phyloP scores from a whole-genome alignment of 352 stramenopile genomes.

The Thraustochytrium striatum region DNA sequence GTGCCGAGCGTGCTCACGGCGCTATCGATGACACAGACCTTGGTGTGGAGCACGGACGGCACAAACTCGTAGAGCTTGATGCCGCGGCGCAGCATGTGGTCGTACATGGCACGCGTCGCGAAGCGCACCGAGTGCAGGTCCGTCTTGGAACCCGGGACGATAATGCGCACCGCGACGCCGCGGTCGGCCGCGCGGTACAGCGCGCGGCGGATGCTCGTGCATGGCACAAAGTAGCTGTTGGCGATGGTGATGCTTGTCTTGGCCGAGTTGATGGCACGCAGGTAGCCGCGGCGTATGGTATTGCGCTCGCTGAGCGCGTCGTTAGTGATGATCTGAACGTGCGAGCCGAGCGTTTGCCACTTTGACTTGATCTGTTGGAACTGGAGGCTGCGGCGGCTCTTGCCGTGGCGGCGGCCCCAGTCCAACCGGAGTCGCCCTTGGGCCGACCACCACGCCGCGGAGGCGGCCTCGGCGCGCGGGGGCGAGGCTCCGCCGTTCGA shows the following conservation, averaged over 20 bases:
- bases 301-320: constrained; percentile 42
- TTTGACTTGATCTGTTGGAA: constrained; percentile 26
- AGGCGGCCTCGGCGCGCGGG: background rate
- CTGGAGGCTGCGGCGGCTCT: background rate
- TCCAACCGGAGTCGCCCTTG: constrained; percentile 19
- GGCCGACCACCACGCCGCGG: constrained; percentile 40
- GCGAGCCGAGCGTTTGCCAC: constrained; percentile 30
- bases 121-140: constrained; percentile 35
- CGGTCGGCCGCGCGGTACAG: constrained; percentile 36
- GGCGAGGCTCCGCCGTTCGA: background rate
- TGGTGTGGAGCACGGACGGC: constrained; percentile 40
- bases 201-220: constrained; percentile 31
- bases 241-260: constrained; percentile 34
- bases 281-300: constrained; percentile 42
- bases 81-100: constrained; percentile 41
- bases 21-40: constrained; percentile 38
- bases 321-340: constrained; percentile 48
- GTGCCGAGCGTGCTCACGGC: constrained; percentile 23
- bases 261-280: constrained; percentile 35
- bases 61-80: constrained; percentile 47
- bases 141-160: constrained; percentile 32
- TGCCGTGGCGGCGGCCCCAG: background rate
- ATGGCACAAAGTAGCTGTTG: constrained; percentile 47
- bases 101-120: constrained; percentile 36
- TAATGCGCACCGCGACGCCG: constrained; percentile 33